phyloP scores from a whole-genome alignment of 345 rosid species.

The Linum tenue region DNA sequence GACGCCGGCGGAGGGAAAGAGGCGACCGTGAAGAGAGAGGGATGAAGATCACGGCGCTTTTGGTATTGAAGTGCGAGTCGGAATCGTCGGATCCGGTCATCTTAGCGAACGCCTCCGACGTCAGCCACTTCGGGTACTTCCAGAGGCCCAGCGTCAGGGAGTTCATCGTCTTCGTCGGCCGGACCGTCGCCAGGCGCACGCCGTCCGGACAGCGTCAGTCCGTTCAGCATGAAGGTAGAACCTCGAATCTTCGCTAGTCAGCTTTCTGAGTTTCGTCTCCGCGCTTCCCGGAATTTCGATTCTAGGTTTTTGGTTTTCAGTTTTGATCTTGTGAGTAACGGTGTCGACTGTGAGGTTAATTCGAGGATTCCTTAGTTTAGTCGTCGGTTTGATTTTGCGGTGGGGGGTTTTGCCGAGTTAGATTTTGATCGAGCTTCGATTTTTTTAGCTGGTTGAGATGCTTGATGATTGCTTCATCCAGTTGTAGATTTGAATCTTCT shows the following conservation, averaged over 20 bases:
- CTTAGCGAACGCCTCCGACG: constrained; percentile 61
- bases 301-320: background rate
- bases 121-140: constrained; percentile 86
- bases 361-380: background rate
- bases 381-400: background rate
- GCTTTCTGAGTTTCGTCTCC: background rate
- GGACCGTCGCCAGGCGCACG: constrained; percentile 89
- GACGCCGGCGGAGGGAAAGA: background rate
- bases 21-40: background rate
- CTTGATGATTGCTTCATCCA: too few relatives aligned
- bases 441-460: too few relatives aligned
- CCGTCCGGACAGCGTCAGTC: constrained; percentile 82
- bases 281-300: background rate
- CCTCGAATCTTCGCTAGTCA: too few relatives aligned
- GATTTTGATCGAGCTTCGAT: too few relatives aligned
- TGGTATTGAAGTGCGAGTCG: constrained; percentile 62
- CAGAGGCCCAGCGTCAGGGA: constrained; percentile 81
- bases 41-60: constrained; percentile 90
- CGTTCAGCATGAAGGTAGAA: constrained; percentile 77
- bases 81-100: constrained; percentile 63
- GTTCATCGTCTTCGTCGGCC: constrained; percentile 73
- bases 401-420: too few relatives aligned
- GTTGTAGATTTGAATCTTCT: too few relatives aligned
- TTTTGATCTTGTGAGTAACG: background rate
- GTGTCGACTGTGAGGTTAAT: background rate